Base-by-base conservation (phyloP, 1,284 basidiomycete species). In the Ustilago hordei region DNA sequence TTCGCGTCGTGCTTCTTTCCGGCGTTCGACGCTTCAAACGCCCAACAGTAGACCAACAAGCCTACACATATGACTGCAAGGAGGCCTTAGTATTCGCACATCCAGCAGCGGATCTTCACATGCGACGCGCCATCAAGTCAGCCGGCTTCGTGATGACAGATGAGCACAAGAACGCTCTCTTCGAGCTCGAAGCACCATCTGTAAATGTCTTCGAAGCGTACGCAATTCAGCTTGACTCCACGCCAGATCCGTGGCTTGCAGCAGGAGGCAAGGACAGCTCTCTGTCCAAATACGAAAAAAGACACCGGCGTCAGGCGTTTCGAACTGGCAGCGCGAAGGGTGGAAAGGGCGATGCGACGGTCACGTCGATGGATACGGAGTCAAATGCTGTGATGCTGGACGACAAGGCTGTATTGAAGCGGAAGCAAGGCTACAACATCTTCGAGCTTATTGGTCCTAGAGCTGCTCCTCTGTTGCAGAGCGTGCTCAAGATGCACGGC, bases 371-470 rank as follows among this genome's bases (percentile, higher is more conserved):
- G 7, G 39, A 41, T 38, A 12, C 13, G 15, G 15, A 8, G 23
- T 12, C 19, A 3, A 15, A 15, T 0, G 4, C 34, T 1, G 17
- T 47, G 35, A 2, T 45, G n/a, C 47, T 74, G 48, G 60, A 79
- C 36, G 68, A 71, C 12, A 34, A 57, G 31, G 31, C 50, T 4
- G 28, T 47, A 12, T 8, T 60, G 58, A 43, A 17, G 64, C 55
- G 79, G 15, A 19, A 63, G 45, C 61, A 80, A 19, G 84, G 82
- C 7, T 84, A 66, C 66, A 85, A 84, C 55, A 62, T 80, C 11
- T 86, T 85, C 60, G 80, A 85, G 50, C 60, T 86, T 0, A 36
- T 75, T 12, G 84, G 84, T 0, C 76, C 79, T 28, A 64, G 66
- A 3, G 71, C 80, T 17, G 72, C 64, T 11, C 23, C 68, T 1